phyloP scores from a whole-genome alignment of 208 protist genomes.

The Leishmania arabica region DNA sequence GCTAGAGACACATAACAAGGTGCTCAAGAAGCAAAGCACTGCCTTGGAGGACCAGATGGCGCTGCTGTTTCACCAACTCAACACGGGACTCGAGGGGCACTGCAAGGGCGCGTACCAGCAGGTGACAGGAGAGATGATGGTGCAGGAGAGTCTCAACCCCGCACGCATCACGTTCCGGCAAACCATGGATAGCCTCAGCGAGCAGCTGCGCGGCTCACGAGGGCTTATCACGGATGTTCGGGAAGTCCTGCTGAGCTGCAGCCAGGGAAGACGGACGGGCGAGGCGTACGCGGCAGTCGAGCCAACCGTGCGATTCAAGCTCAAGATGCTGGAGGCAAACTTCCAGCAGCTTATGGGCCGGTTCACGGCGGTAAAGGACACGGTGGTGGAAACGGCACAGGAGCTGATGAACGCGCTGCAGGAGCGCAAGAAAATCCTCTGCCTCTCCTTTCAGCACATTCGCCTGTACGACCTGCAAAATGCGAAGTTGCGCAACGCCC shows the following conservation, averaged over 20 bases:
- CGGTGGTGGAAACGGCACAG: conserved; percentile 81
- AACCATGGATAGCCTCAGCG: conserved; percentile 89
- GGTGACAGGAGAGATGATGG: conserved; percentile 71
- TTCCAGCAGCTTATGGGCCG: conserved; percentile 88
- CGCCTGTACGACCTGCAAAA: conserved; percentile 91
- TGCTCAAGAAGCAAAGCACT: conserved; percentile 78
- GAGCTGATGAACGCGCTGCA: conserved; percentile 88
- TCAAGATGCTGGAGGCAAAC: conserved; percentile 90
- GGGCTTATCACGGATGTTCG: conserved; percentile 81
- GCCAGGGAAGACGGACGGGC: conserved; percentile 38
- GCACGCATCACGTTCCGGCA: conserved; percentile 84
- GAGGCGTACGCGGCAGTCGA: conserved; percentile 84
- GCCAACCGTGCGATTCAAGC: conserved; percentile 86
- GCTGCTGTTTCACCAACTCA: conserved; percentile 89
- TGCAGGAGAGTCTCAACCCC: conserved; percentile 81
- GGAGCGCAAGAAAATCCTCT: conserved; percentile 90
- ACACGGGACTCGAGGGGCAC: conserved; percentile 73
- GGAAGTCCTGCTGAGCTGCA: conserved; percentile 61
- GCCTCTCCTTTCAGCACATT: conserved; percentile 93
- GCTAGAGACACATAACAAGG: conserved; percentile 84
- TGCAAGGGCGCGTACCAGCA: conserved; percentile 80
- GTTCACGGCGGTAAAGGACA: conserved; percentile 86
- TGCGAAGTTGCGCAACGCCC: conserved; percentile 73
- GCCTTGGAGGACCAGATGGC: conserved; percentile 93
- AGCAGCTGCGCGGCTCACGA: conserved; percentile 77